A percentile compares a stretch with the other conserved stretches of the same genome.
phyloP scores from a whole-genome alignment of 352 stramenopile species.

The Phytophthora citricola region DNA sequence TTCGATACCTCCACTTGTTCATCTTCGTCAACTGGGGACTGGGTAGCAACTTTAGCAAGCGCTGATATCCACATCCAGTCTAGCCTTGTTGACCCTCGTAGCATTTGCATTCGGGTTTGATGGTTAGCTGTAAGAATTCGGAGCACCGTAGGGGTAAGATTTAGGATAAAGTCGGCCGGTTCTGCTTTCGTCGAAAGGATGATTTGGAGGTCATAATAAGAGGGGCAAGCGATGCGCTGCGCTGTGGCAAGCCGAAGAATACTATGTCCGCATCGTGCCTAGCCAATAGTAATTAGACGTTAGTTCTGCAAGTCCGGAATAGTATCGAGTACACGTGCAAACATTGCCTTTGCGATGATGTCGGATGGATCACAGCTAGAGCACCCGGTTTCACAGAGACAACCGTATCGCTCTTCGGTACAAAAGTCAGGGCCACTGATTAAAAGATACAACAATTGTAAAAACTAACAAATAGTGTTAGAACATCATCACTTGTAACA shows the following conservation, averaged over 20 bases:
- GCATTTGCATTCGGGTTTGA: conserved; percentile 25
- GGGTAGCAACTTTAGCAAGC: conserved; percentile 4
- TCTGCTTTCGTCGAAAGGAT: conserved; percentile 16
- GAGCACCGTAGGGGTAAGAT: conserved; percentile 12
- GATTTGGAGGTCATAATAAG: neutral
- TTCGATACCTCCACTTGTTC: neutral
- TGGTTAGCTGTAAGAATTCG: conserved; percentile 15
- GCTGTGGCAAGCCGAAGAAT: conserved; percentile 25
- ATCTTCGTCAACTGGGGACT: neutral
- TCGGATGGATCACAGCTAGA: conserved; percentile 28
- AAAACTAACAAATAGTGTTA: conserved; percentile 6
- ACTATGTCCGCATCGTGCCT: conserved; percentile 25
- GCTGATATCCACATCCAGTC: conserved; percentile 26
- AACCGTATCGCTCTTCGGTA: conserved; percentile 28
- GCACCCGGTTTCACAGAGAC: conserved; percentile 25
- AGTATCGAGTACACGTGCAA: neutral
- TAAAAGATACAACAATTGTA: conserved; percentile 24
- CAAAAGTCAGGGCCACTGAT: conserved; percentile 9
- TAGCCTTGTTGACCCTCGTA: conserved; percentile 7
- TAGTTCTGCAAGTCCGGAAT: neutral
- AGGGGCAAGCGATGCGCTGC: conserved; percentile 11
- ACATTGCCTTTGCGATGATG: conserved; percentile 29
- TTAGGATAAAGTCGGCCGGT: neutral
- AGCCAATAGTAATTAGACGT: neutral
- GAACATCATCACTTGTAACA: too few relatives aligned